Evolutionary conservation across 768 basidiomycete genomes (phyloP), one percentile per base, ranked within the genome.

Genomic region (Phlebiopsis gigantea): DNA sequence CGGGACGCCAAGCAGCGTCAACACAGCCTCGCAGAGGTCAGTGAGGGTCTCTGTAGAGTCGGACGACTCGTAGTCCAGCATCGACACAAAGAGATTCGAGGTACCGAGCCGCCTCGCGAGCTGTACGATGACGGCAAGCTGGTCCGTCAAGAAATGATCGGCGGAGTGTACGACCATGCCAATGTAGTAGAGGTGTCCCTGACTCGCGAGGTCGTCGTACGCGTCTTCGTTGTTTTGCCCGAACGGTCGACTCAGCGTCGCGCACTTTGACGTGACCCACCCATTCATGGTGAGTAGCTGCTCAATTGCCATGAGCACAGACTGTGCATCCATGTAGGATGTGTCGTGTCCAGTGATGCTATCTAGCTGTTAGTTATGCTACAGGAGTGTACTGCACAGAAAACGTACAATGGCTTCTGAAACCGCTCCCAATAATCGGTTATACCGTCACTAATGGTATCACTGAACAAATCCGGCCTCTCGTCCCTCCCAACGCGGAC

Each of bases 121-220:
- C 69, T 99, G 97, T 8, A 99, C 90, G 62, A 99, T 98, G 64
- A 97, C 92, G 19, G 97, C 93, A 46, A 99, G 85, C 70, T 99
- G 97, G 74, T 98, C 97, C 62, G 98, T 91, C 53, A 98, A 83
- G 75, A 99, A 99, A 69, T 99, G 97, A 76, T 99, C 97, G 2
- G 97, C 97, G 3, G 93, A 96, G 71, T 99, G 96, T 45, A 99
- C 90, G 61, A 95, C 83, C 63, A 98, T 88, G 56, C 93, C 95
- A 61, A 99, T 81, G 70, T 87, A 99, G 77, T 98, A 99, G 17
- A 98, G 78, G 62, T 88, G 86, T 63, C 91, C 86, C 53, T 88
- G 81, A 30, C 79, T 79, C 24, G 88, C 84, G 59, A 99, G 85
- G 71, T 95, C 94, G 64, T 93, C 90, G 70, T 93, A 98, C 19